Base-by-base conservation (phyloP, 2,329 filamentous ascomycete genomes). In the Didymella keratinophila region DNA sequence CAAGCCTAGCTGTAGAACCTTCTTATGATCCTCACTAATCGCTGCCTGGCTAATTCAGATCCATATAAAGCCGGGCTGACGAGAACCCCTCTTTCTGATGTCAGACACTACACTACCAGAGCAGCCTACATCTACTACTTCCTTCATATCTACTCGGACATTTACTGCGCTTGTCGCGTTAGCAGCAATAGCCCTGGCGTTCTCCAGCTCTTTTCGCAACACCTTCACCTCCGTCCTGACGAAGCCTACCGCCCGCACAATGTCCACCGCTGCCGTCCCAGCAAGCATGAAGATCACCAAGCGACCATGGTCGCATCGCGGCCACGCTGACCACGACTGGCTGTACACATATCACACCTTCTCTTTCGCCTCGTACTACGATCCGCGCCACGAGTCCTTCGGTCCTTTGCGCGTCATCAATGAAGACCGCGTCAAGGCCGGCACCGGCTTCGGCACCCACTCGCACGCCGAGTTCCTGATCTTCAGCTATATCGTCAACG, bases 381-480 rank as follows among this genome's bases (percentile, higher is more conserved):
- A 92, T 72, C 88, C 89, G 2, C 75, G 78, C 25, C 89, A 87
- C 79, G 83, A 84, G 44, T 83, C 85, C 62, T 96, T 90, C 72
- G 92, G 93, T 8, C 85, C 88, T 25, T 83, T 96, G 45, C 87
- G 92, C 56, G 92, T 96, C 37, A 87, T 96, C 70, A 96, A 96
- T 72, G 92, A 97, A 80, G 92, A 96, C 76, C 89, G 91, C 32
- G 92, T 96, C 32, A 85, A 86, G 69, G 80, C 88, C 27, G 84
- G 86, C 59, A 87, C 84, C 10, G 92, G 92, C 4, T 96, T 96
- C 79, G 91, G 92, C 4, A 93, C 91, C 0, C 93, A 96, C 74
- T 87, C 87, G 25, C 93, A 96, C 77, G 86, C 89, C 63, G 90
- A 96, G 76, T 93, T 92, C 76, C 90, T 96, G 77, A 96, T 96